Evolutionary conservation across 2,329 filamentous ascomycete genomes (phyloP).

Genomic region (Aspergillus floridensis): DNA sequence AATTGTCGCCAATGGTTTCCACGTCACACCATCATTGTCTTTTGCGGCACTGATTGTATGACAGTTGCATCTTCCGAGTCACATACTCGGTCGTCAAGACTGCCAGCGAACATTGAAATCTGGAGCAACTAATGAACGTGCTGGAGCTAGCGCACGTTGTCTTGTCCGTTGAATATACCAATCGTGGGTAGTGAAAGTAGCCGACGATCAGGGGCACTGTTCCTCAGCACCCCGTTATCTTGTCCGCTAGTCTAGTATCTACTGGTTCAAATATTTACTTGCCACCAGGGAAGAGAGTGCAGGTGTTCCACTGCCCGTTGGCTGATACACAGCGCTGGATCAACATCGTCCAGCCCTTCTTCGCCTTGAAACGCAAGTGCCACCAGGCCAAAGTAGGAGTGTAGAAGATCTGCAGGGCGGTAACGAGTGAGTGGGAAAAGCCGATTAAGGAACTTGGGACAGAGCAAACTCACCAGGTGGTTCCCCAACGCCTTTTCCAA

Average conservation of each 20-base stretch:
- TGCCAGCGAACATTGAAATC: background rate
- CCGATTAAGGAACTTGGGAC: background rate
- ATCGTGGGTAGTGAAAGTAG: background rate
- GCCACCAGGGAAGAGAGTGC: constrained; percentile 43
- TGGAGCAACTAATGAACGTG: background rate
- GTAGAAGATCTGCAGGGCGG: constrained; percentile 65
- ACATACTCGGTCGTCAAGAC: background rate
- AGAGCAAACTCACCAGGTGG: constrained; percentile 57
- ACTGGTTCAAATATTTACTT: constrained; percentile 7
- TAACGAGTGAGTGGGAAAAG: background rate
- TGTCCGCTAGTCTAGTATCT: background rate
- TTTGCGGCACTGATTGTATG: constrained; percentile 6
- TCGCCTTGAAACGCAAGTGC: constrained; percentile 74
- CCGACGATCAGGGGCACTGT: background rate
- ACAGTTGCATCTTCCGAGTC: constrained; percentile 2
- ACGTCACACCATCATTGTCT: background rate
- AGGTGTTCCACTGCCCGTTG: constrained; percentile 43
- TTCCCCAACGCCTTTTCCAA: constrained; percentile 68
- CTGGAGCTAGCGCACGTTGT: background rate
- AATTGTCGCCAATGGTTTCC: background rate
- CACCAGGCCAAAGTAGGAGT: constrained; percentile 83
- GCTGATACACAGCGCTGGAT: constrained; percentile 74
- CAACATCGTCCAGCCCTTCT: constrained; percentile 65
- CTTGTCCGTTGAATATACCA: background rate
- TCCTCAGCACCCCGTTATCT: background rate